Evolutionary conservation across 305 asterid species (phyloP).

Genomic region (Stenogyne calaminthoides): DNA sequence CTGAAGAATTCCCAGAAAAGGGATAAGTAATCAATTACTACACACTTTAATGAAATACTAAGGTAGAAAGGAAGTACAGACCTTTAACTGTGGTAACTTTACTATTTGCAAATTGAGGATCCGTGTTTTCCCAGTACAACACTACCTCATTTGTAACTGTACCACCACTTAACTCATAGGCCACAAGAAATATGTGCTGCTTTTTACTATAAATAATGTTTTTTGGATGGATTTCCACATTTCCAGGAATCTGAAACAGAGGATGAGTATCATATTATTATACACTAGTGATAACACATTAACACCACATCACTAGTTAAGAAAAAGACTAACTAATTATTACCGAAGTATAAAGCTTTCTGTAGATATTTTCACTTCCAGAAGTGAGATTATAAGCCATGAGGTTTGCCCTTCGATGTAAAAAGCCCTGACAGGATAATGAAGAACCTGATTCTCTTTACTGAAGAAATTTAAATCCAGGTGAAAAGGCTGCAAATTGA

Average conservation of each 20-base stretch:
- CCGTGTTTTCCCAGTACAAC: slow-evolving; percentile 96
- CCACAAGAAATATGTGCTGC: slow-evolving; percentile 86
- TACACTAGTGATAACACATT: no score
- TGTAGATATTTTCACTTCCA: slow-evolving; percentile 85
- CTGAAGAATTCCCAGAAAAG: slow-evolving; percentile 51
- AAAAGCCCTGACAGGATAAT: slow-evolving; percentile 97
- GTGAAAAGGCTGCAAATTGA: no score
- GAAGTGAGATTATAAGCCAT: slow-evolving; percentile 95
- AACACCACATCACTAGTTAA: slow-evolving; percentile 28
- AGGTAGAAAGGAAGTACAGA: slow-evolving; percentile 37
- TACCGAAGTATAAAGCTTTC: slow-evolving; percentile 90
- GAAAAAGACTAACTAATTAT: slow-evolving; percentile 32
- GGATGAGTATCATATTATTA: slow-evolving; percentile 31
- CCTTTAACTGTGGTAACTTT: slow-evolving; percentile 88
- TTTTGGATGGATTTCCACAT: slow-evolving; percentile 82
- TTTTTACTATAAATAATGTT: slow-evolving; percentile 76
- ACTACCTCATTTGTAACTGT: slow-evolving; percentile 78
- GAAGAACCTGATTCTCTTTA: slow-evolving; percentile 87
- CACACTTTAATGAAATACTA: slow-evolving; percentile 26
- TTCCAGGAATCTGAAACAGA: slow-evolving; percentile 81
- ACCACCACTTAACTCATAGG: slow-evolving; percentile 76
- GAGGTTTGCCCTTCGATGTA: slow-evolving; percentile 85
- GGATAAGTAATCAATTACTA: slow-evolving; percentile 25
- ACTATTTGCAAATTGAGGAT: slow-evolving; percentile 78
- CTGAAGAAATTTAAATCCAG: slow-evolving; percentile 95